Conservation (phyloP, 2,329 filamentous ascomycete genomes). For the Bipolaris sorokiniana region DNA sequence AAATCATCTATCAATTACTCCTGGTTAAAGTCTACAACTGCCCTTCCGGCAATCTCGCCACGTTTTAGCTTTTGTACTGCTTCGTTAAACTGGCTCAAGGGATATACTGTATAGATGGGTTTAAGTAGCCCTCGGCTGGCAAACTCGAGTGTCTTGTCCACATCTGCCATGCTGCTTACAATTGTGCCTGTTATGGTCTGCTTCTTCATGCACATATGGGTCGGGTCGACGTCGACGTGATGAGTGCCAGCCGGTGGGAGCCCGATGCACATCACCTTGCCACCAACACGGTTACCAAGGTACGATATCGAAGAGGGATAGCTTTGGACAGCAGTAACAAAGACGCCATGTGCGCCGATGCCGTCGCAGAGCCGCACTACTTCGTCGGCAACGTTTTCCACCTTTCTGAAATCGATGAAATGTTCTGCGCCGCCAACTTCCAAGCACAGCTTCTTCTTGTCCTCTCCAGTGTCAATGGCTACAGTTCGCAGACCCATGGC, state of each 20-base stretch:
- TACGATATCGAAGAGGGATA: slow-evolving; percentile 39
- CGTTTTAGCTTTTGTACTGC: slow-evolving; percentile 58
- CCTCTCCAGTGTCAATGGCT: slow-evolving; percentile 47
- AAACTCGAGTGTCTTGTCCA: slow-evolving; percentile 56
- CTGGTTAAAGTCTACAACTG: slow-evolving; percentile 61
- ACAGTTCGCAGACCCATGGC: slow-evolving; percentile 48
- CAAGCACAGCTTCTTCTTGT: slow-evolving; percentile 45
- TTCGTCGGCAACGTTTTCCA: slow-evolving; percentile 42
- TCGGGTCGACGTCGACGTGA: slow-evolving; percentile 45
- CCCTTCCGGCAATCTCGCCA: slow-evolving; percentile 59
- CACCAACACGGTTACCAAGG: slow-evolving; percentile 56
- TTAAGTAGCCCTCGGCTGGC: slow-evolving; percentile 58
- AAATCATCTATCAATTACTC: slow-evolving; percentile 25
- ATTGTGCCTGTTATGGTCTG: slow-evolving; percentile 47
- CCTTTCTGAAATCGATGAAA: slow-evolving; percentile 49
- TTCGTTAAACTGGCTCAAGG: slow-evolving; percentile 56
- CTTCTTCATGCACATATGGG: slow-evolving; percentile 45
- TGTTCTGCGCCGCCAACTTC: slow-evolving; percentile 44
- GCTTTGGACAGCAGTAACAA: slow-evolving; percentile 46
- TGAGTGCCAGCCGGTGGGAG: slow-evolving; percentile 42
- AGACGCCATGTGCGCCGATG: slow-evolving; percentile 49
- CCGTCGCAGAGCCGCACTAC: slow-evolving; percentile 44
- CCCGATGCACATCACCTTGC: slow-evolving; percentile 61
- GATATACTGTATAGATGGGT: slow-evolving; percentile 58
- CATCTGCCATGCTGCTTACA: slow-evolving; percentile 57